phyloP scores from a whole-genome alignment of 116 monocot genomes.

The Trichopus zeylanicus region DNA sequence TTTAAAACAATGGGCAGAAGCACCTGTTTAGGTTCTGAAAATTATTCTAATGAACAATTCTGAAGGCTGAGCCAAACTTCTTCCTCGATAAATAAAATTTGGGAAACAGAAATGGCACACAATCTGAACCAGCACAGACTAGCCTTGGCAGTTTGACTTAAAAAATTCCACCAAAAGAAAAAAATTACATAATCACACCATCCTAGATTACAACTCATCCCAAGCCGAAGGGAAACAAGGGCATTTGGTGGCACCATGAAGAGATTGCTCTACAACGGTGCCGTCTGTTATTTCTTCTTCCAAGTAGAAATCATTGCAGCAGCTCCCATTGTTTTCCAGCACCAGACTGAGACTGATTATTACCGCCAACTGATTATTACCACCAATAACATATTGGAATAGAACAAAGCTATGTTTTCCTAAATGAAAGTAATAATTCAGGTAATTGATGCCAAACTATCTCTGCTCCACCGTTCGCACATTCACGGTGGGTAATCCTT shows the following conservation, averaged over 20 bases:
- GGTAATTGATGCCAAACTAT: constrained; percentile 31
- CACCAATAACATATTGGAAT: not conserved
- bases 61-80: too few species aligned
- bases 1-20: too few species aligned
- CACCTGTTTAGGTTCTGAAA: too few species aligned
- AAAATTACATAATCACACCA: not conserved
- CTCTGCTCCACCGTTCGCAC: constrained; percentile 63
- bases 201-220: not conserved
- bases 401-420: not conserved
- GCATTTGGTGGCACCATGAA: not conserved
- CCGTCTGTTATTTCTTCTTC: not conserved
- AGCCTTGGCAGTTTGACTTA: too few species aligned
- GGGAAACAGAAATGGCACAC: too few species aligned
- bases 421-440: too few species aligned
- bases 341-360: not conserved
- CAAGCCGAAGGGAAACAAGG: not conserved
- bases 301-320: not conserved
- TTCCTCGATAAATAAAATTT: too few species aligned
- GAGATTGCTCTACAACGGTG: not conserved
- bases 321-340: not conserved
- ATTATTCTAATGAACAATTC: too few species aligned
- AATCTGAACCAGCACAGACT: too few species aligned
- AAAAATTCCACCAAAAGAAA: too few species aligned
- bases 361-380: too few species aligned
- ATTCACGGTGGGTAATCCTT: constrained; percentile 46